Evolutionary conservation across 2,329 filamentous ascomycete genomes (phyloP).

Genomic region (Atkinsonella texensis): DNA sequence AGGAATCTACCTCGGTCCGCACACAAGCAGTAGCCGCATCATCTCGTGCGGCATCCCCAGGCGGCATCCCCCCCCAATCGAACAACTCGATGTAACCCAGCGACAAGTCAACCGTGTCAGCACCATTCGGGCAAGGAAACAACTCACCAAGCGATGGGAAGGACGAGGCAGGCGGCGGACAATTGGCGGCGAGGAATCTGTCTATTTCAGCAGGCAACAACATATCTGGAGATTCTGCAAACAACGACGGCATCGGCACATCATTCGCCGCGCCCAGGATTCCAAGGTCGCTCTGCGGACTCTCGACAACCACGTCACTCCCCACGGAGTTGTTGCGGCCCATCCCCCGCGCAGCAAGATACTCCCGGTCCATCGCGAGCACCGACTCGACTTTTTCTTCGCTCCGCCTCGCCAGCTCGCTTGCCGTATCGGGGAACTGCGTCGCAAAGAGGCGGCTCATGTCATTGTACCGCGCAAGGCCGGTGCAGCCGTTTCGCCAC

Average conservation of each 20-base stretch:
- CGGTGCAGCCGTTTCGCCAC: background rate
- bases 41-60: too few species aligned
- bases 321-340: background rate
- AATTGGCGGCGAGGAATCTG: background rate
- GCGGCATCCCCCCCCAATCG: background rate
- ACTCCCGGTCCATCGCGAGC: background rate
- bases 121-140: background rate
- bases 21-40: too few species aligned
- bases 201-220: background rate
- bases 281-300: background rate
- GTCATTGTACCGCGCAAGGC: background rate
- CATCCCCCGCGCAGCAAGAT: background rate
- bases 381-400: background rate
- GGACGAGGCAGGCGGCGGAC: too few species aligned
- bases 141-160: background rate
- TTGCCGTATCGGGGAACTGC: background rate
- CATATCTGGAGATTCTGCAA: background rate
- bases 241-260: background rate
- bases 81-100: background rate
- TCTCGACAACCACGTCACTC: background rate
- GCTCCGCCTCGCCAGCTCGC: background rate
- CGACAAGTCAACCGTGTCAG: background rate
- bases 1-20: too few species aligned
- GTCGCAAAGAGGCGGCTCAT: background rate
- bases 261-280: background rate